phyloP scores from a whole-genome alignment of 2,329 filamentous ascomycete species.

The Pyrenophora graminea region DNA sequence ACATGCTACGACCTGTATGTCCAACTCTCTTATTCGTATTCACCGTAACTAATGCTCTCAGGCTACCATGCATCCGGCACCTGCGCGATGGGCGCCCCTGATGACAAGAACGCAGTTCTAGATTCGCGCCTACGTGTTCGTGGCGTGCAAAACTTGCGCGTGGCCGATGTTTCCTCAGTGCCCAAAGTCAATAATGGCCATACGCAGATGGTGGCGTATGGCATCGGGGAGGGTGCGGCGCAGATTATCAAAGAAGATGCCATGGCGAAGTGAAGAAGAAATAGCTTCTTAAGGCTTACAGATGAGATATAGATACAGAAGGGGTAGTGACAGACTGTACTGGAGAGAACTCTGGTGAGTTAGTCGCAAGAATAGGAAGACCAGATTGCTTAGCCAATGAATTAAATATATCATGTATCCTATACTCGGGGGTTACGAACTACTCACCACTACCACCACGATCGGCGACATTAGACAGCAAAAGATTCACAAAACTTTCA shows the following conservation, averaged over 20 bases:
- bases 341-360: too few species aligned
- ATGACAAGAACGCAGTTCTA: conserved; percentile 43
- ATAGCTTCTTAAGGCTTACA: conserved; percentile 12
- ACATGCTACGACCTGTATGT: conserved; percentile 63
- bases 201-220: conserved; percentile 45
- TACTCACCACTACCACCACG: too few species aligned
- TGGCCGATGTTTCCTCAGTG: conserved; percentile 34
- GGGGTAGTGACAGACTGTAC: too few species aligned
- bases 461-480: too few species aligned
- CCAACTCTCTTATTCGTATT: neutral
- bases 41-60: conserved; percentile 20
- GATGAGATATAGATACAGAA: too few species aligned
- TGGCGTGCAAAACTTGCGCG: conserved; percentile 30
- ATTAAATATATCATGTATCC: too few species aligned
- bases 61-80: conserved; percentile 62
- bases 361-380: too few species aligned
- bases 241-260: conserved; percentile 38
- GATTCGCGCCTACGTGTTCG: conserved; percentile 40
- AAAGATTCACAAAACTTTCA: too few species aligned
- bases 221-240: conserved; percentile 39
- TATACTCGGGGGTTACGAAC: too few species aligned
- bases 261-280: neutral
- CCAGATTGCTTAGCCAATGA: too few species aligned
- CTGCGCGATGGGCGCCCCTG: conserved; percentile 55
- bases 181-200: conserved; percentile 40